Evolutionary conservation across 164 flowering plant species (phyloP).

Genomic region (Platanus orientalis): DNA sequence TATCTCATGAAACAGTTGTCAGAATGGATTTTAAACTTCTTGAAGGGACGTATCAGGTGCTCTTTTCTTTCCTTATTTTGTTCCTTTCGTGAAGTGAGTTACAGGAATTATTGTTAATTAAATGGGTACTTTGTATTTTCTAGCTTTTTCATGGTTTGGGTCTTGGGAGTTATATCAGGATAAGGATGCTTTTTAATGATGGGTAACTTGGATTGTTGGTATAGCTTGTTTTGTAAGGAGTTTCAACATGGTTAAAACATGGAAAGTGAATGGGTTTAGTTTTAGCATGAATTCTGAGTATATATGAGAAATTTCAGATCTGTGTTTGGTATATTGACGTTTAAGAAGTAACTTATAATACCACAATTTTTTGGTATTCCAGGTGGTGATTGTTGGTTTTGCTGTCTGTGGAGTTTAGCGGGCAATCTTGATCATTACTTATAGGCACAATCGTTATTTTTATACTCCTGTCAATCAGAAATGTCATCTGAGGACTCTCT

Average conservation of each 20-base stretch:
- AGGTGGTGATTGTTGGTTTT: constrained; percentile 26
- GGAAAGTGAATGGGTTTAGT: not conserved
- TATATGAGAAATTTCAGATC: constrained; percentile 6
- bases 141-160: not conserved
- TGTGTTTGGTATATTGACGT: constrained; percentile 1
- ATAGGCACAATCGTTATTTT: not conserved
- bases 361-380: constrained; percentile 1
- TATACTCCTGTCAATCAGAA: not conserved
- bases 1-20: constrained; percentile 1
- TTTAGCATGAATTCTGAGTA: not conserved
- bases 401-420: not conserved
- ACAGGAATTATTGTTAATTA: constrained; percentile 14
- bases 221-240: not conserved
- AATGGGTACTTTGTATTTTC: constrained; percentile 10
- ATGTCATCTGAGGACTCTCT: not conserved
- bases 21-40: constrained; percentile 10
- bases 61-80: constrained; percentile 7
- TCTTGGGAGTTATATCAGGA: not conserved
- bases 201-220: not conserved
- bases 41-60: constrained; percentile 22
- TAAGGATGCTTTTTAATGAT: not conserved
- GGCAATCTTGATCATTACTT: not conserved
- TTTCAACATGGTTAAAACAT: no score
- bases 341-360: not conserved
- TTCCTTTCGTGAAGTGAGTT: constrained; percentile 7